Conservation (phyloP, 345 rosid genomes). For the Camelina neglecta region DNA sequence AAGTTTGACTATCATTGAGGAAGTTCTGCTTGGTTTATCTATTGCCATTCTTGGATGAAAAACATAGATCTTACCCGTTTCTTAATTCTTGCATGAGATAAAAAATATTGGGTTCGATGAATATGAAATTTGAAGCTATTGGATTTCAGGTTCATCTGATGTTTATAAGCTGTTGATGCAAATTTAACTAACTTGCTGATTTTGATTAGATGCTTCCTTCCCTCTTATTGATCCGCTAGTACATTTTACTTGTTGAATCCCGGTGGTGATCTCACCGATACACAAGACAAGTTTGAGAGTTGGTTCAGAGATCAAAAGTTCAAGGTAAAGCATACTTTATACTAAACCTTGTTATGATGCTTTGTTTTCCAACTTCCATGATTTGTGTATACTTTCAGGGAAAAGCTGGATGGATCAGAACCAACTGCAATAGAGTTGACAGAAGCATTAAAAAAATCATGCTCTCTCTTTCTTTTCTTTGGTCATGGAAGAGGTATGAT, state of each 20-base stretch:
- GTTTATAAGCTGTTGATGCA: not conserved
- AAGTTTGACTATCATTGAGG: not conserved
- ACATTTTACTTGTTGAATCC: conserved; percentile 92
- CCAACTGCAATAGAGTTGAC: conserved; percentile 74
- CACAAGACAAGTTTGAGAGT: conserved; percentile 73
- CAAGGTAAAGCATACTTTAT: conserved; percentile 56
- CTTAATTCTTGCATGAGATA: not conserved
- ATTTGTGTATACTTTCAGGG: conserved; percentile 56
- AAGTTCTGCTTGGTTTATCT: conserved; percentile 17
- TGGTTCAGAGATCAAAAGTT: conserved; percentile 86
- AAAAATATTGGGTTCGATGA: conserved; percentile 11
- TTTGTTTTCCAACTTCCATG: not conserved
- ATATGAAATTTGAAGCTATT: not conserved
- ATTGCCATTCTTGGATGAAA: not conserved
- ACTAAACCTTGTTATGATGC: conserved; percentile 3
- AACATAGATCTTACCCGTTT: conserved; percentile 17
- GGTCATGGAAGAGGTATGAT: conserved; percentile 96
- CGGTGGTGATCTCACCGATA: conserved; percentile 71
- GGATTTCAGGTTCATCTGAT: not conserved
- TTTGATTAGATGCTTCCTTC: conserved; percentile 78
- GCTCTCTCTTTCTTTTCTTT: conserved; percentile 80
- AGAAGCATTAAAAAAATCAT: conserved; percentile 66
- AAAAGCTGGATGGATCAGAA: conserved; percentile 65
- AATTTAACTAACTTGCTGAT: conserved; percentile 30
- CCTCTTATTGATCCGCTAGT: conserved; percentile 87